Percentiles rank a stretch among this genome's conserved stretches.
These are phyloP conservation scores for Candida loeiensis DNA, from an alignment of 805 yeast genomes.

Conservation along the genomic window DNA sequence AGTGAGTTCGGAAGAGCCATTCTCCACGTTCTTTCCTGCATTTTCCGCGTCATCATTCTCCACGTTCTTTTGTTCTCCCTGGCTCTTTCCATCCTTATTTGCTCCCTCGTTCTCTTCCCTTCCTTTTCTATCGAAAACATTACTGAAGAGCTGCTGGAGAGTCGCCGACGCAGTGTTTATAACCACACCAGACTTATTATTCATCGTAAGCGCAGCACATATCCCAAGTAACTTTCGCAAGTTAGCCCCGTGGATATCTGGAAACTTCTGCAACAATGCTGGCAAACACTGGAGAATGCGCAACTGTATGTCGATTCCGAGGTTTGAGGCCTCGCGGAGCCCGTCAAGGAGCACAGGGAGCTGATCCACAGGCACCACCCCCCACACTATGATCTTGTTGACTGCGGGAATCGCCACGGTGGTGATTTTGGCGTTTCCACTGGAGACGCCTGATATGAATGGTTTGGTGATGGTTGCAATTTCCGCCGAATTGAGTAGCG, in stretches of 20 bases:
- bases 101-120: constrained; percentile 16
- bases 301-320: constrained; percentile 79
- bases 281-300: constrained; percentile 84
- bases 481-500: constrained; percentile 2
- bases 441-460: constrained; percentile 21
- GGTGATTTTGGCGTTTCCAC: constrained; percentile 71
- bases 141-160: constrained; percentile 75
- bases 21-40: constrained; percentile 32
- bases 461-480: constrained; percentile 11
- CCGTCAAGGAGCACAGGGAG: constrained; percentile 60
- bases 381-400: constrained; percentile 54
- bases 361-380: constrained; percentile 51
- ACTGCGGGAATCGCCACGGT: constrained; percentile 70
- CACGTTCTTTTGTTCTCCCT: constrained; percentile 20
- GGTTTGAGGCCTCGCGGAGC: constrained; percentile 66
- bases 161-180: constrained; percentile 92
- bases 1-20: constrained; percentile 65
- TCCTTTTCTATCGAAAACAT: constrained; percentile 63
- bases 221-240: constrained; percentile 60
- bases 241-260: constrained; percentile 50
- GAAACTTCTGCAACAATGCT: constrained; percentile 62
- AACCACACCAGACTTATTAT: constrained; percentile 71
- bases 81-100: constrained; percentile 28
- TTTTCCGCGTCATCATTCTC: no score
- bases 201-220: constrained; percentile 67